Evolutionary conservation across 2,329 filamentous ascomycete genomes (phyloP).

Genomic region (Fusarium brachygibbosum): DNA sequence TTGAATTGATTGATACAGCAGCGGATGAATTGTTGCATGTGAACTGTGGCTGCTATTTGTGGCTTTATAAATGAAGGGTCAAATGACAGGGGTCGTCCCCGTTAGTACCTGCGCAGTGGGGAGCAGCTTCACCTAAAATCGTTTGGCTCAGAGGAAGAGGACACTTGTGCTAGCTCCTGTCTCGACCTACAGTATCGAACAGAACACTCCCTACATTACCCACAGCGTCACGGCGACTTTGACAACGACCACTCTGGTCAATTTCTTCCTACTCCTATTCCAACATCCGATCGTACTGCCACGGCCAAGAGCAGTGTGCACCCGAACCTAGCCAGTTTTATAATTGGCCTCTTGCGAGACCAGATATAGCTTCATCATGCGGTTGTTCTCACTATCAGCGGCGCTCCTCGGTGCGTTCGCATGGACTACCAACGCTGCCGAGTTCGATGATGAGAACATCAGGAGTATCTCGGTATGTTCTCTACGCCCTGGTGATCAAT

Average conservation of each 20-base stretch:
- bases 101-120: constrained; percentile 41
- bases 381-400: constrained; percentile 62
- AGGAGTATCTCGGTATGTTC: constrained; percentile 65
- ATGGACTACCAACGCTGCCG: constrained; percentile 64
- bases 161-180: constrained; percentile 51
- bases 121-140: constrained; percentile 47
- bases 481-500: neutral
- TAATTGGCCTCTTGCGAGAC: constrained; percentile 37
- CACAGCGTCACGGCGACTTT: constrained; percentile 45
- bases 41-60: constrained; percentile 19
- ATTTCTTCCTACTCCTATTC: constrained; percentile 17
- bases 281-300: constrained; percentile 28
- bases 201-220: constrained; percentile 43
- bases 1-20: neutral
- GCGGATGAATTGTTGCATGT: neutral
- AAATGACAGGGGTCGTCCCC: constrained; percentile 18
- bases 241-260: constrained; percentile 41
- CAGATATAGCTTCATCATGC: constrained; percentile 57
- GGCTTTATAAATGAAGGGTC: constrained; percentile 23
- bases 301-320: constrained; percentile 42
- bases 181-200: constrained; percentile 27
- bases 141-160: constrained; percentile 45
- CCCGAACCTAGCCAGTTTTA: constrained; percentile 36
- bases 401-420: constrained; percentile 65
- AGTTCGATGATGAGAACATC: constrained; percentile 60